A percentile compares a stretch with the other conserved stretches of the same genome.
Evolutionary conservation across 345 rosid species (phyloP).

Genomic region (Tarenaya hassleriana): DNA sequence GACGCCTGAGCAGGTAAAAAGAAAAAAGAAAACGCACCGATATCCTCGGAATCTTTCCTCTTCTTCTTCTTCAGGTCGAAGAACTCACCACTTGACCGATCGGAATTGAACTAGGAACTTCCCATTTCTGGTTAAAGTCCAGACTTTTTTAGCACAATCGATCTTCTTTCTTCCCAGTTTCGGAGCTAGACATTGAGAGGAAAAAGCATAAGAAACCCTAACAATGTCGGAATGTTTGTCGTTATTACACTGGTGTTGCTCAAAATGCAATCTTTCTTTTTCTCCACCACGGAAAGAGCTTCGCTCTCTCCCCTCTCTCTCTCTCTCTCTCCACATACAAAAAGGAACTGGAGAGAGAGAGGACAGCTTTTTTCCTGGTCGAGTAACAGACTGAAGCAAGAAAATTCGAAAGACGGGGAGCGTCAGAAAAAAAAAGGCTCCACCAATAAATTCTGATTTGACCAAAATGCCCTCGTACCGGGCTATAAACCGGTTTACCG

Average conservation of each 20-base stretch:
- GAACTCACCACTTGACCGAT: neutral
- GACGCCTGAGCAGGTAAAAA: too few relatives aligned
- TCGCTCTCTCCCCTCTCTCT: neutral
- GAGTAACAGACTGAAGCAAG: too few relatives aligned
- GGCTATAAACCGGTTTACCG: too few relatives aligned
- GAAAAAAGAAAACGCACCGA: constrained; percentile 8
- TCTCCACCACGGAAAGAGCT: neutral
- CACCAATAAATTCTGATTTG: too few relatives aligned
- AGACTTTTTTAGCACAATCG: constrained; percentile 5
- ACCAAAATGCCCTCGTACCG: too few relatives aligned
- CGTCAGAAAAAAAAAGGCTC: too few relatives aligned
- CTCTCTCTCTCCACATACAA: neutral
- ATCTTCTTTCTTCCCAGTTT: neutral
- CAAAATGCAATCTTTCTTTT: constrained; percentile 12
- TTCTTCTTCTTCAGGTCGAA: too few relatives aligned
- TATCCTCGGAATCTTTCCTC: constrained; percentile 3
- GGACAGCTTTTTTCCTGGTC: too few relatives aligned
- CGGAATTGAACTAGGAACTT: constrained; percentile 14
- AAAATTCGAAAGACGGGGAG: too few relatives aligned
- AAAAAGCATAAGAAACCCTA: constrained; percentile 14
- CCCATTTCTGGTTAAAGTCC: neutral
- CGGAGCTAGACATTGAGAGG: neutral
- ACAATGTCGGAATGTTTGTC: constrained; percentile 10
- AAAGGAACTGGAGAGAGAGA: too few relatives aligned
- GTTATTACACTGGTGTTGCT: constrained; percentile 15